Evolutionary conservation across 768 basidiomycete species (phyloP).

Genomic region (Podaxis sp.): DNA sequence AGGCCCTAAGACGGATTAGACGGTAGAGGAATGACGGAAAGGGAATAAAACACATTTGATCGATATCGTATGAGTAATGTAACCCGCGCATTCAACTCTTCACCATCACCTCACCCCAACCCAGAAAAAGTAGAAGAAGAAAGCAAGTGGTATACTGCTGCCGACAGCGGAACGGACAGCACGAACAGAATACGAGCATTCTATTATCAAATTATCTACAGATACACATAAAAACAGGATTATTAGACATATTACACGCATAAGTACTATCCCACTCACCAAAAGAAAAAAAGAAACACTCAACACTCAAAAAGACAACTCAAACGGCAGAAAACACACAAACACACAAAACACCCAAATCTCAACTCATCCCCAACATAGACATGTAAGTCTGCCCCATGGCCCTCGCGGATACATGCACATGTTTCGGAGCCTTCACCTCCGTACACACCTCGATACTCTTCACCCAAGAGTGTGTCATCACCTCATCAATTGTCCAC

Average conservation of each 20-base stretch:
- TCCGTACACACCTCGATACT: slow-evolving; percentile 80
- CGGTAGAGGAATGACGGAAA: no score
- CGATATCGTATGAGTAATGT: not conserved
- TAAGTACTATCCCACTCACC: not conserved
- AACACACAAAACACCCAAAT: not conserved
- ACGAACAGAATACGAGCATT: not conserved
- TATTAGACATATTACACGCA: not conserved
- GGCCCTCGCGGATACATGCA: slow-evolving; percentile 65
- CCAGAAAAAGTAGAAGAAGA: not conserved
- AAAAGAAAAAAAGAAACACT: not conserved
- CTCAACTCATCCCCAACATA: slow-evolving; percentile 7
- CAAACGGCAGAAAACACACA: not conserved
- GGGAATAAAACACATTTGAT: no score
- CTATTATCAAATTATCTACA: not conserved
- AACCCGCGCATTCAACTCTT: not conserved
- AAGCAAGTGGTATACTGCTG: not conserved
- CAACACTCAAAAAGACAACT: not conserved
- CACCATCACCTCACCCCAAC: no score
- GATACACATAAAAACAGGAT: not conserved
- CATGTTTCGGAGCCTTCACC: slow-evolving; percentile 58
- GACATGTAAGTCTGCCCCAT: slow-evolving; percentile 47
- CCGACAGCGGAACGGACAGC: not conserved
- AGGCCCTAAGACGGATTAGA: no score
- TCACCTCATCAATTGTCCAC: slow-evolving; percentile 72
- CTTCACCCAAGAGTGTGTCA: slow-evolving; percentile 75